Percentiles rank a stretch among this genome's conserved stretches.
phyloP scores from a whole-genome alignment of 176 grass and related monocot species.

The Oropetium thomaeum region DNA sequence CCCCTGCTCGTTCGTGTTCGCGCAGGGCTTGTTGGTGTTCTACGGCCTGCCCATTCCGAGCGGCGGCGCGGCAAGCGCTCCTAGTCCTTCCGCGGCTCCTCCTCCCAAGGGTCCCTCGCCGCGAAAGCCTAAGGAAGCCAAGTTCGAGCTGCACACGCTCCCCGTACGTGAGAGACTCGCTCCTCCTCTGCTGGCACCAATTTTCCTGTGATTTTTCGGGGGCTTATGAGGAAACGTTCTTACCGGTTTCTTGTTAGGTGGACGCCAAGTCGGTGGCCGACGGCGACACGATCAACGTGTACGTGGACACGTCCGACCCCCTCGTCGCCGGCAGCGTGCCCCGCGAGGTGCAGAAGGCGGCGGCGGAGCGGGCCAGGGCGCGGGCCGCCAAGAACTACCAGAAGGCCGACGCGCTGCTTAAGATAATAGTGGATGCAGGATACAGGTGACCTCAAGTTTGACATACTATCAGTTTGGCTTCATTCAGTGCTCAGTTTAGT shows the following conservation, averaged over 20 bases:
- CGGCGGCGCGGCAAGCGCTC: not conserved
- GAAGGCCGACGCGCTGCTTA: constrained; percentile 75
- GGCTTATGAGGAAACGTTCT: too few species aligned
- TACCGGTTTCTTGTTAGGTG: constrained; percentile 40
- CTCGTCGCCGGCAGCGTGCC: constrained; percentile 64
- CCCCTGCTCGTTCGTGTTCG: constrained; percentile 1
- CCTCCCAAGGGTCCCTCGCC: constrained; percentile 18
- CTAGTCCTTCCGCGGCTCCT: not conserved
- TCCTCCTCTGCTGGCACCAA: not conserved
- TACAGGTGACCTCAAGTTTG: constrained; percentile 55
- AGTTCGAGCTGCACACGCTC: constrained; percentile 86
- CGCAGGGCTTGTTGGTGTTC: constrained; percentile 69
- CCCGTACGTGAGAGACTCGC: constrained; percentile 62
- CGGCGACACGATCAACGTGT: constrained; percentile 90
- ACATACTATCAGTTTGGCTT: too few species aligned
- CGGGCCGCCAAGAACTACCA: constrained; percentile 54
- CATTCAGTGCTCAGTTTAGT: too few species aligned
- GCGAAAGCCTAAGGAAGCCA: constrained; percentile 57
- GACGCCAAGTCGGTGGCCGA: constrained; percentile 80
- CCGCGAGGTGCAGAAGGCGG: constrained; percentile 57
- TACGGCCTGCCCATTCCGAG: constrained; percentile 69
- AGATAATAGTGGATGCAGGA: constrained; percentile 65
- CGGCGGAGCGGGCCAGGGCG: constrained; percentile 62
- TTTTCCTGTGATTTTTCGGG: too few species aligned
- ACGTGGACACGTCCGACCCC: constrained; percentile 53